A percentile compares a stretch with the other conserved stretches of the same genome.
Evolutionary conservation across 768 basidiomycete genomes (phyloP).

Genomic region (Collybiopsis luxurians): DNA sequence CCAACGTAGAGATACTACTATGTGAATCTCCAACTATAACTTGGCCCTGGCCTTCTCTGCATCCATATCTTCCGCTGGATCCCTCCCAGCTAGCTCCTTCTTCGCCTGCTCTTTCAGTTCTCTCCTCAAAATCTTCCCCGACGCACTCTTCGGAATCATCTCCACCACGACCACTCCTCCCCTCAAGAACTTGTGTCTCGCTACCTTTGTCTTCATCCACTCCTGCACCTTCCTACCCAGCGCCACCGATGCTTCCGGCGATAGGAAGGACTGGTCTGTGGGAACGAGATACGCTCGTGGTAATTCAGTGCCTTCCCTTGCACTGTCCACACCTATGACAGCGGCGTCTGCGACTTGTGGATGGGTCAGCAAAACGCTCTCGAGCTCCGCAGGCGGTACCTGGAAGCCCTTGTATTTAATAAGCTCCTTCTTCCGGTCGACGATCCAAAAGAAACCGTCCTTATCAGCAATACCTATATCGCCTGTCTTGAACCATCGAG

Average conservation of each 20-base stretch:
- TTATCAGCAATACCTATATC: conserved; percentile 71
- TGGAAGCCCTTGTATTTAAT: conserved; percentile 65
- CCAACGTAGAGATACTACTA: too few relatives aligned
- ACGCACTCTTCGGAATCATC: conserved; percentile 70
- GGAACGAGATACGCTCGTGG: conserved; percentile 73
- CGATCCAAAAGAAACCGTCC: conserved; percentile 73
- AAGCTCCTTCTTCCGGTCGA: conserved; percentile 72
- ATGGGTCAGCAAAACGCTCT: conserved; percentile 71
- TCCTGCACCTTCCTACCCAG: conserved; percentile 50
- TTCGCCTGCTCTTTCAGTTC: conserved; percentile 70
- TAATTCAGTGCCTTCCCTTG: conserved; percentile 74
- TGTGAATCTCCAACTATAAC: neutral
- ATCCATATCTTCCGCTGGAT: conserved; percentile 2
- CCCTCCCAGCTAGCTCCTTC: conserved; percentile 33
- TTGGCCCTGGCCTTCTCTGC: neutral
- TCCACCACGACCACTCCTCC: conserved; percentile 70
- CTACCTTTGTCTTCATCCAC: conserved; percentile 69
- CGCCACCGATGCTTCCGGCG: conserved; percentile 30
- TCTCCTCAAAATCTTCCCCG: conserved; percentile 85
- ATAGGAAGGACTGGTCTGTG: conserved; percentile 34
- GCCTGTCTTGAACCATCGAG: conserved; percentile 85
- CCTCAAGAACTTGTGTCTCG: conserved; percentile 72
- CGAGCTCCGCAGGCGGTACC: conserved; percentile 86
- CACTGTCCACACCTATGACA: conserved; percentile 73
- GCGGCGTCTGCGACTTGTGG: conserved; percentile 76